phyloP scores from a whole-genome alignment of 495 filamentous ascomycete genomes.

The Thozetella sp. region DNA sequence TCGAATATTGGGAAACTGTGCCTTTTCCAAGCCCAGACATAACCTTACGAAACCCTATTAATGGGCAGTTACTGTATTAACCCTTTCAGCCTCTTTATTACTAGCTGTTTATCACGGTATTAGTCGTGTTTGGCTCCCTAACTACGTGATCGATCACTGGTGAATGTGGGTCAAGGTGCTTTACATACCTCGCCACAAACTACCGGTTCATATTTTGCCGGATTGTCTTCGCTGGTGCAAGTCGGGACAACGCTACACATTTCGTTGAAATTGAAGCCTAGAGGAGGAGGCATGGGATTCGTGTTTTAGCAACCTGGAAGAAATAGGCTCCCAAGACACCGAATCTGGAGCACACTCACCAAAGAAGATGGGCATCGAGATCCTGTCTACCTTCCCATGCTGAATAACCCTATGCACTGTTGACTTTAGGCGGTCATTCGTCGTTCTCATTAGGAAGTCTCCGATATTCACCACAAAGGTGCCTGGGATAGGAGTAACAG shows the following conservation, averaged over 20 bases:
- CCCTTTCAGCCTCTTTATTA: too few species aligned
- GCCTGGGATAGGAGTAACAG: slow-evolving; percentile 53
- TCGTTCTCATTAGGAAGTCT: slow-evolving; percentile 63
- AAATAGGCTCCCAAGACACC: too few species aligned
- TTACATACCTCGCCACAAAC: slow-evolving; percentile 47
- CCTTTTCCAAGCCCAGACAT: too few species aligned
- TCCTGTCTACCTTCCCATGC: slow-evolving; percentile 39
- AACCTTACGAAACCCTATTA: too few species aligned
- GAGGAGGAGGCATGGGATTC: not conserved
- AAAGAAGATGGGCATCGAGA: slow-evolving; percentile 67
- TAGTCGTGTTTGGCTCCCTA: too few species aligned
- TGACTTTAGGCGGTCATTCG: slow-evolving; percentile 61
- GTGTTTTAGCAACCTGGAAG: not conserved
- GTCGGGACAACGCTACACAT: slow-evolving; percentile 50
- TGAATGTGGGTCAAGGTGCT: too few species aligned
- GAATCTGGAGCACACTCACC: slow-evolving; percentile 14
- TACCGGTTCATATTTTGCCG: slow-evolving; percentile 58
- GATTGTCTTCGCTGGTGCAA: slow-evolving; percentile 56
- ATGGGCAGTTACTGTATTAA: too few species aligned
- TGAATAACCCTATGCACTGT: slow-evolving; percentile 62
- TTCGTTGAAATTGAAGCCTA: slow-evolving; percentile 46
- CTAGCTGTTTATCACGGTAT: too few species aligned
- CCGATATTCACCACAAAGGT: slow-evolving; percentile 67
- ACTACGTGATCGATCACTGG: too few species aligned
- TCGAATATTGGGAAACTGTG: too few species aligned